Conservation (phyloP, 139 green algal genomes). For the Tetraselmis chui region DNA sequence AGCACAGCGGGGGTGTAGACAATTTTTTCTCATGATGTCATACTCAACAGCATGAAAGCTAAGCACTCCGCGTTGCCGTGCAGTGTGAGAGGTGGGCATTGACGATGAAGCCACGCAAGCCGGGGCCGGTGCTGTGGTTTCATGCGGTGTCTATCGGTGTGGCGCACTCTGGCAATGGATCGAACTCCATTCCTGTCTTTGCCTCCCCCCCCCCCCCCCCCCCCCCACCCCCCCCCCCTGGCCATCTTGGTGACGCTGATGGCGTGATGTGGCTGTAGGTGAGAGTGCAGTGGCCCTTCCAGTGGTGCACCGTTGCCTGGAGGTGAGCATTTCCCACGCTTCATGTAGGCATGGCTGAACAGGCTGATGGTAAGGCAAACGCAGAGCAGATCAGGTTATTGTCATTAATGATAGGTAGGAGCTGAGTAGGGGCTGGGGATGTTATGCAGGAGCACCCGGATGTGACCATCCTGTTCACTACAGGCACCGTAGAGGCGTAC, state of each 20-base stretch:
- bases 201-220: too few relatives aligned
- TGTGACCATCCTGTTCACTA: neutral
- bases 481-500: neutral
- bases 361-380: neutral
- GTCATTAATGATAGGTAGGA: too few relatives aligned
- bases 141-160: neutral
- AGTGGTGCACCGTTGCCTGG: conserved; percentile 31
- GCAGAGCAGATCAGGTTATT: neutral
- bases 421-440: too few relatives aligned
- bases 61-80: too few relatives aligned
- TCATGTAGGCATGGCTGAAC: too few relatives aligned
- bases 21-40: too few relatives aligned
- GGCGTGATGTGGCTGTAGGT: conserved; percentile 5
- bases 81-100: neutral
- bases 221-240: neutral
- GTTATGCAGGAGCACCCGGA: neutral
- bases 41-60: too few relatives aligned
- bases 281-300: conserved; percentile 33
- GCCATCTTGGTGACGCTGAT: neutral
- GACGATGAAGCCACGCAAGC: neutral
- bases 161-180: too few relatives aligned
- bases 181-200: too few relatives aligned
- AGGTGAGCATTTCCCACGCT: too few relatives aligned
- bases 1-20: too few relatives aligned
- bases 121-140: neutral